Evolutionary conservation across 768 basidiomycete species (phyloP).

Genomic region (Amylocystis lapponica): DNA sequence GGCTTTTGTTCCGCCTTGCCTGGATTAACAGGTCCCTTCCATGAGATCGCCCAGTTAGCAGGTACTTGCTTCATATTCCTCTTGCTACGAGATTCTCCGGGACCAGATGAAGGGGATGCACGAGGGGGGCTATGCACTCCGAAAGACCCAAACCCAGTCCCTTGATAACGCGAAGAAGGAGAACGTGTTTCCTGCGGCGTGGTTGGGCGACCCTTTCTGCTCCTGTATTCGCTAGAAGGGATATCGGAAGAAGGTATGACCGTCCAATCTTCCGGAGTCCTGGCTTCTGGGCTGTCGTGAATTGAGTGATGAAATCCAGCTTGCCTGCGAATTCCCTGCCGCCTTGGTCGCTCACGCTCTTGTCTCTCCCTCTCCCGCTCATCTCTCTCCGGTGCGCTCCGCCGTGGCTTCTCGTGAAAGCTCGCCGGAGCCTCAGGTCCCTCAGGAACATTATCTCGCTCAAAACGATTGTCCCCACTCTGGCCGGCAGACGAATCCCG

Average conservation of each 20-base stretch:
- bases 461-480: too few relatives aligned
- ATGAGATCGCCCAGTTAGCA: slow-evolving; percentile 41
- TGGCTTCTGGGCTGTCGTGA: too few relatives aligned
- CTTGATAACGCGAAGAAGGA: slow-evolving; percentile 2
- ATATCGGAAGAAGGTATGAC: slow-evolving; percentile 14
- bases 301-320: not conserved
- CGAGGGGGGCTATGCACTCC: slow-evolving; percentile 3
- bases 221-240: slow-evolving; percentile 17
- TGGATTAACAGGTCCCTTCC: slow-evolving; percentile 34
- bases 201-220: slow-evolving; percentile 15
- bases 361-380: slow-evolving; percentile 2
- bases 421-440: too few relatives aligned
- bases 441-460: too few relatives aligned
- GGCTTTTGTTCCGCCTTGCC: slow-evolving; percentile 34
- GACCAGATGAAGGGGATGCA: slow-evolving; percentile 11
- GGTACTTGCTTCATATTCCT: slow-evolving; percentile 36
- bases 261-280: slow-evolving; percentile 10
- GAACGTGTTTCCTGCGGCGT: slow-evolving; percentile 17
- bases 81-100: slow-evolving; percentile 16
- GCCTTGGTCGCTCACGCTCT: slow-evolving; percentile 7
- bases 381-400: too few relatives aligned
- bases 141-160: slow-evolving; percentile 7
- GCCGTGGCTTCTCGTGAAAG: too few relatives aligned
- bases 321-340: not conserved
- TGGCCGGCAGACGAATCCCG: too few relatives aligned